phyloP scores from a whole-genome alignment of 2,329 filamentous ascomycete species.

The Penicillium sp. region DNA sequence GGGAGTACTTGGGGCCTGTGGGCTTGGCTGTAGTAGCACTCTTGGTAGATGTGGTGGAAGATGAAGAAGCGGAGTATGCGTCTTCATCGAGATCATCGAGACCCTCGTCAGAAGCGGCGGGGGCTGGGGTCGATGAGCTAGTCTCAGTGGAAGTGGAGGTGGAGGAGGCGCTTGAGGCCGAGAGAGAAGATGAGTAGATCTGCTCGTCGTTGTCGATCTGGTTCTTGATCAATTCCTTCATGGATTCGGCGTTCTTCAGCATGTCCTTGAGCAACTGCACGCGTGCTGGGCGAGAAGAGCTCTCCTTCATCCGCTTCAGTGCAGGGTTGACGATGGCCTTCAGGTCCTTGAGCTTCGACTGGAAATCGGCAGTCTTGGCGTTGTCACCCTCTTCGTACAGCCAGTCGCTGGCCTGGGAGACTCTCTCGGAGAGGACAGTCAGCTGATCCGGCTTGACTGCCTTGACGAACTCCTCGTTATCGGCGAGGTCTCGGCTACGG shows the following conservation, averaged over 20 bases:
- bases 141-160: slow-evolving; percentile 42
- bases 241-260: slow-evolving; percentile 69
- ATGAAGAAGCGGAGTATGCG: slow-evolving; percentile 39
- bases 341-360: slow-evolving; percentile 72
- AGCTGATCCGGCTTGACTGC: slow-evolving; percentile 70
- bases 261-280: slow-evolving; percentile 66
- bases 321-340: slow-evolving; percentile 77
- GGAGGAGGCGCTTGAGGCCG: slow-evolving; percentile 44
- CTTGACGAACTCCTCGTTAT: slow-evolving; percentile 70
- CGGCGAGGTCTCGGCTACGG: slow-evolving; percentile 77
- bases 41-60: slow-evolving; percentile 39
- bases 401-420: slow-evolving; percentile 78
- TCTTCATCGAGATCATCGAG: slow-evolving; percentile 81
- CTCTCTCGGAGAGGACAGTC: slow-evolving; percentile 63
- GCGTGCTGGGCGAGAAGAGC: slow-evolving; percentile 67
- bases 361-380: slow-evolving; percentile 72
- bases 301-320: slow-evolving; percentile 71
- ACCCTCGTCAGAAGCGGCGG: slow-evolving; percentile 43
- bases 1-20: slow-evolving; percentile 58
- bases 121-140: slow-evolving; percentile 46
- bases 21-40: slow-evolving; percentile 37
- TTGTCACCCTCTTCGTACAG: slow-evolving; percentile 81
- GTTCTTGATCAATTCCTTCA: slow-evolving; percentile 67
- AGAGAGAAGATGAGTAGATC: slow-evolving; percentile 56
- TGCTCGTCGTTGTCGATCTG: slow-evolving; percentile 72